Base-by-base conservation (phyloP, 108 stramenopile species). In the Conticribra weissflogii region DNA sequence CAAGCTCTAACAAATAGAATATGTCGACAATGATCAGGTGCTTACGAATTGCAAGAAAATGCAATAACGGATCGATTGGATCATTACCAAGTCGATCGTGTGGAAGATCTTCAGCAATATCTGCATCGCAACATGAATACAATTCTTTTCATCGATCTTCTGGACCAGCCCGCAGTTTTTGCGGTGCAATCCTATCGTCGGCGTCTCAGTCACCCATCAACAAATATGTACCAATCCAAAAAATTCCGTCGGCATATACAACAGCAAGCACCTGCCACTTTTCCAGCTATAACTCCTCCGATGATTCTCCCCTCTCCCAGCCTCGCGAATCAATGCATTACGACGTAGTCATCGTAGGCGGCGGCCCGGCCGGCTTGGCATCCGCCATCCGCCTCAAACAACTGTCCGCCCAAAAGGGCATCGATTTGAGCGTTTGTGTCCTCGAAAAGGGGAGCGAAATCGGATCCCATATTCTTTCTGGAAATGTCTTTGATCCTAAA, bases 371-470 rank as follows among this genome's bases (percentile, higher is more conserved):
- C 1, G 99, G 99, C 17, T 86, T 99, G 2, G 84, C 97, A 7
- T 90, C 99, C 0, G 83, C 97, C 44, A 99, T 99, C 63, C 89
- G 94, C 16, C 55, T 98, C 55, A 98, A 97, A 79, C 99, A 99
- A 81, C 81, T 99, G n/a, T 93, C 86, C 53, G 32, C 70, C n/a
- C 84, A 93, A 66, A 68, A 85, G 29, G 89, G 83, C 29, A 74
- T 74, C 41, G 99, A 99, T 50, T 49, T 99, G n/a, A 91, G 86
- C 58, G 97, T 99, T 22, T 98, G 97, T 78, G 85, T 99, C 8
- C 79, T 99, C 57, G 98, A 99, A 45, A 99, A 99, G 76, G 98
- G 94, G 54, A 88, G 90, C 30, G 99, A 99, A 69, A 89, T 99
- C 60, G 99, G 99, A 5, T 88, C 96, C 5, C 99, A 99, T 69